Evolutionary conservation across 2,329 filamentous ascomycete genomes (phyloP), one percentile per base, ranked within the genome.

Genomic region (Clarireedia sp.): DNA sequence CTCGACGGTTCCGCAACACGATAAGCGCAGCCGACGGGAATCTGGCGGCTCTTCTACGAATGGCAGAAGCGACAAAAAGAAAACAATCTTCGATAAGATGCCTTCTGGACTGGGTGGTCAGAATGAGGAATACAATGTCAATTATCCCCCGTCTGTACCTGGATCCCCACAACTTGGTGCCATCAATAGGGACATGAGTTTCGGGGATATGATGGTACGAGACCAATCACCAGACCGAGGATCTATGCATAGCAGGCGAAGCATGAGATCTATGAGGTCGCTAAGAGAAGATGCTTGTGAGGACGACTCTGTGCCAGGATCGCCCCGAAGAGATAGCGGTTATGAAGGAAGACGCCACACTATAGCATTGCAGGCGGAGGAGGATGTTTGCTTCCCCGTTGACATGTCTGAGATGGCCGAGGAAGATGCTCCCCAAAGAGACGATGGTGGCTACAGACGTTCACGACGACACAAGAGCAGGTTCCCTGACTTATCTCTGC

Each of bases 331-430:
- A 54, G 64, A 66, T 12, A 56, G 56, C 1, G 58, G 49, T 23
- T 67, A 60, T 44, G 63, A 66, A 29, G 67, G 74, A 17, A 70
- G 77, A 48, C 78, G 85, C 38, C 77, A 79, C 55, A 84, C 80
- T 5, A 78, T 83, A 61, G 77, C 78, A 12, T 70, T 86, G 12
- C 78, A 85, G 10, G 88, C 85, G 0, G 83, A 94, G 64, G 88
- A 88, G 61, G 94, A 97, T 71, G 91, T 97, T 0, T 96, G 94
- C 73, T 96, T 96, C 65, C 92, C 91, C 0, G 83, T 84, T 5
- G 85, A 87, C 54, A 78, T 90, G 71, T 94, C 89, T 0, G 90
- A 95, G 64, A 75, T 94, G 48, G 90, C 79, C 26, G 87, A 92
- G 33, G 90, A 95, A 47, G 89, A 94, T 48, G 71, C 77, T 7